A percentile compares a stretch with the other conserved stretches of the same genome.
These are phyloP conservation scores for Pleurotus tuoliensis DNA, from an alignment of 768 basidiomycete genomes.

Conservation along the genomic window DNA sequence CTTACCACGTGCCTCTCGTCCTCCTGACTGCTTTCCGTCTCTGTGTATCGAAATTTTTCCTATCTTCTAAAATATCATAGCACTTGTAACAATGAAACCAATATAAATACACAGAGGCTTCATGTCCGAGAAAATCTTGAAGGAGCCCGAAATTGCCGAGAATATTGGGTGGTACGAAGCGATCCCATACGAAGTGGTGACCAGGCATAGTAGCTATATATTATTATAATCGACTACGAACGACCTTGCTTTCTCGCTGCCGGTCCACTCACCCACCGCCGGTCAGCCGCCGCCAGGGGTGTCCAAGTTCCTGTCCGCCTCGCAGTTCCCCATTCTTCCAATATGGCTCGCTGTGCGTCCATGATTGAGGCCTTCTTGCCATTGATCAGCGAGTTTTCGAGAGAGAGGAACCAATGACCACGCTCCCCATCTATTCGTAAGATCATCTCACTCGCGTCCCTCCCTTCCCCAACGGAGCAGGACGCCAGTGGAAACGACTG, in stretches of 20 bases:
- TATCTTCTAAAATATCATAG: too few species aligned
- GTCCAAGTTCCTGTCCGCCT: conserved; percentile 12
- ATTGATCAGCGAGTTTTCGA: conserved; percentile 22
- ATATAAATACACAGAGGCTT: too few species aligned
- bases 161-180: too few species aligned
- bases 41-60: too few species aligned
- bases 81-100: too few species aligned
- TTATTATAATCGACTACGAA: too few species aligned
- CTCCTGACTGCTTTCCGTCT: too few species aligned
- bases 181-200: too few species aligned
- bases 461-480: conserved; percentile 25
- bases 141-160: too few species aligned
- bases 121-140: too few species aligned
- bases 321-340: conserved; percentile 22
- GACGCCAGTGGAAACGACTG: conserved; percentile 19
- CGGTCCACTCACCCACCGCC: conserved; percentile 2
- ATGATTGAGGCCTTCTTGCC: conserved; percentile 15
- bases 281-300: background rate
- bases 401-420: conserved; percentile 31
- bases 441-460: conserved; percentile 28
- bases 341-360: conserved; percentile 23
- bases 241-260: background rate
- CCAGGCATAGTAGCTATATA: too few species aligned
- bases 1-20: too few species aligned
- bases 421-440: conserved; percentile 23